Conservation (phyloP, 2,329 filamentous ascomycete species). For the Aspergillus sp. region DNA sequence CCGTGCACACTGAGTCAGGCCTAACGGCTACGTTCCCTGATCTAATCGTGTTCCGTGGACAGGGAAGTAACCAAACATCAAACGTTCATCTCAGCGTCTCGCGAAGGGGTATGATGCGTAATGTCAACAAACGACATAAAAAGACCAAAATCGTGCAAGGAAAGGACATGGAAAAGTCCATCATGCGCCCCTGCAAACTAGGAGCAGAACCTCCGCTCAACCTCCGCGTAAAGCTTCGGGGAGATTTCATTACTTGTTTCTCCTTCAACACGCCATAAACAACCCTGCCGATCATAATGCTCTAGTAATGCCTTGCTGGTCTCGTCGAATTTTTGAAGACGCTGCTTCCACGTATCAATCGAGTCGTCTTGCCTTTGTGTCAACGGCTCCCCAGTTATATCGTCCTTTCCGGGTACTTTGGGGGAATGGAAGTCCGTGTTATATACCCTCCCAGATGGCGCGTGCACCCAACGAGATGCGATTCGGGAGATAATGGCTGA, state of each 20-base stretch:
- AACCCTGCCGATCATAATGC: constrained; percentile 76
- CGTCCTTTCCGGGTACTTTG: constrained; percentile 70
- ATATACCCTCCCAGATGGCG: constrained; percentile 83
- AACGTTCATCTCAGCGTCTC: constrained; percentile 1
- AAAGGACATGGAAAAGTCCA: background rate
- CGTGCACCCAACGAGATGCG: constrained; percentile 86
- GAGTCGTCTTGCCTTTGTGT: constrained; percentile 78
- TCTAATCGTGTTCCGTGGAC: no score
- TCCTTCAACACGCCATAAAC: constrained; percentile 79
- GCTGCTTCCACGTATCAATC: constrained; percentile 72
- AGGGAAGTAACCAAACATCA: background rate
- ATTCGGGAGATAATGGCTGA: constrained; percentile 85
- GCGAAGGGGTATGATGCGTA: constrained; percentile 4
- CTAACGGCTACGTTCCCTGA: no score
- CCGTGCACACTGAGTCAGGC: background rate
- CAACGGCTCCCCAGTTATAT: constrained; percentile 80
- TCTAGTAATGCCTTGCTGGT: constrained; percentile 77
- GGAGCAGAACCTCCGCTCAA: constrained; percentile 64
- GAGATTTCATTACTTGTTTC: constrained; percentile 91
- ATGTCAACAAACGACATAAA: constrained; percentile 4
- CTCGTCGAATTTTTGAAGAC: constrained; percentile 77
- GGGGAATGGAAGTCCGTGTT: constrained; percentile 91
- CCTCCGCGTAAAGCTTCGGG: constrained; percentile 76
- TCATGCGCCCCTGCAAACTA: background rate
- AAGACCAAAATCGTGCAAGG: constrained; percentile 1